Evolutionary conservation across 2,329 filamentous ascomycete species (phyloP).

Genomic region (Ceratocystis destructans): DNA sequence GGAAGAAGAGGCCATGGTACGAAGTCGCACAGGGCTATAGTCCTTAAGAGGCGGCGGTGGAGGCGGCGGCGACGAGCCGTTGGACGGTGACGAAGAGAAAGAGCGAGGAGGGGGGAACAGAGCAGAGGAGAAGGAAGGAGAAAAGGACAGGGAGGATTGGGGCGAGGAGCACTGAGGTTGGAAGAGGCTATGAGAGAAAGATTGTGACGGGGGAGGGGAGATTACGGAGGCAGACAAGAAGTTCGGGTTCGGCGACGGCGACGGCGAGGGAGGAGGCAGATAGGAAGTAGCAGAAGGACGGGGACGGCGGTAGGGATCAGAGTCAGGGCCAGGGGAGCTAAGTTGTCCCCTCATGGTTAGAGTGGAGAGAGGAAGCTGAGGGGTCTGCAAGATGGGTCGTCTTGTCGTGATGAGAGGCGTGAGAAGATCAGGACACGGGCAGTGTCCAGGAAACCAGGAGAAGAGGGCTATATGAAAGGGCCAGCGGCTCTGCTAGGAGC

Average conservation of each 20-base stretch:
- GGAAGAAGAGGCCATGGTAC: constrained; percentile 3
- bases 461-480: no score
- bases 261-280: background rate
- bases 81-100: background rate
- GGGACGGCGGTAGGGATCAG: background rate
- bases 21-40: background rate
- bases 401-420: background rate
- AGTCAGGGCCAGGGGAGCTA: background rate
- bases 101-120: background rate
- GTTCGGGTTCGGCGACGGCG: background rate
- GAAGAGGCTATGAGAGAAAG: background rate
- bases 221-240: background rate
- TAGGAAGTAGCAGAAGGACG: background rate
- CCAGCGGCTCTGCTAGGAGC: no score
- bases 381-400: background rate
- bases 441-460: no score
- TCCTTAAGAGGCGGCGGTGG: background rate
- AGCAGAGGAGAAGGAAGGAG: background rate
- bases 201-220: background rate
- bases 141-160: background rate
- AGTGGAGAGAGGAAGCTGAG: background rate
- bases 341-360: background rate
- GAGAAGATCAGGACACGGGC: background rate
- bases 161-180: background rate
- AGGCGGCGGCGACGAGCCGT: background rate